These are phyloP conservation scores for Talaromyces proteolyticus DNA, from an alignment of 495 filamentous ascomycete genomes.

Conservation along the genomic window DNA sequence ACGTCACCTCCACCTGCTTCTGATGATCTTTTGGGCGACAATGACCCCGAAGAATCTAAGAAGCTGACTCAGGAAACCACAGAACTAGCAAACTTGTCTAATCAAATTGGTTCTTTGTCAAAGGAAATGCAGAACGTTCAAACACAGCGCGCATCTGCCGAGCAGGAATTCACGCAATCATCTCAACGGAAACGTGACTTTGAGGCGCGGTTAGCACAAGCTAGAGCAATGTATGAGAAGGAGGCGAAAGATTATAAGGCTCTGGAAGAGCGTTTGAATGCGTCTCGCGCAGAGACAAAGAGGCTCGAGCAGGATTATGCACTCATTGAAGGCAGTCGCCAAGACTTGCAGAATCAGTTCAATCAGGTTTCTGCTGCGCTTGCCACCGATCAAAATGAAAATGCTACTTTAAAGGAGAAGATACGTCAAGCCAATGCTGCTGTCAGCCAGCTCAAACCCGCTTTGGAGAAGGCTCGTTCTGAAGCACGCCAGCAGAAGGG, in stretches of 20 bases:
- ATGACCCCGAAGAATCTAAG: slow-evolving; percentile 83
- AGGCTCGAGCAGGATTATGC: slow-evolving; percentile 78
- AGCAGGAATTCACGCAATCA: slow-evolving; percentile 72
- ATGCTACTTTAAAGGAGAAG: slow-evolving; percentile 75
- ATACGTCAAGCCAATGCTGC: slow-evolving; percentile 78
- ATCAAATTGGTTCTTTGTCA: slow-evolving; percentile 82
- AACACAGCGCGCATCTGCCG: slow-evolving; percentile 66
- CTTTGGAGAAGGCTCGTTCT: slow-evolving; percentile 82
- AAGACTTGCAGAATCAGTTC: slow-evolving; percentile 82
- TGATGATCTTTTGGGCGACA: slow-evolving; percentile 92
- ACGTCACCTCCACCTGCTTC: slow-evolving; percentile 49
- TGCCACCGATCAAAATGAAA: slow-evolving; percentile 84
- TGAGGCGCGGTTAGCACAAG: slow-evolving; percentile 76
- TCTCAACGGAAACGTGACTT: slow-evolving; percentile 86
- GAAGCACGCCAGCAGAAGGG: slow-evolving; percentile 93
- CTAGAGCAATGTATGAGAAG: slow-evolving; percentile 83
- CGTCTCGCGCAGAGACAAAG: slow-evolving; percentile 70
- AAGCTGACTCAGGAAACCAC: slow-evolving; percentile 82
- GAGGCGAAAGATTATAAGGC: slow-evolving; percentile 81
- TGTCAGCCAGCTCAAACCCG: slow-evolving; percentile 74
- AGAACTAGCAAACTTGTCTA: slow-evolving; percentile 93
- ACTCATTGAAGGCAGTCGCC: slow-evolving; percentile 71
- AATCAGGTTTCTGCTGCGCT: slow-evolving; percentile 67
- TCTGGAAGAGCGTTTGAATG: slow-evolving; percentile 74
- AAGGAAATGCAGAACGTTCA: slow-evolving; percentile 94